Base-by-base conservation (phyloP, 2,329 filamentous ascomycete genomes). In the Diaporthe sp. region DNA sequence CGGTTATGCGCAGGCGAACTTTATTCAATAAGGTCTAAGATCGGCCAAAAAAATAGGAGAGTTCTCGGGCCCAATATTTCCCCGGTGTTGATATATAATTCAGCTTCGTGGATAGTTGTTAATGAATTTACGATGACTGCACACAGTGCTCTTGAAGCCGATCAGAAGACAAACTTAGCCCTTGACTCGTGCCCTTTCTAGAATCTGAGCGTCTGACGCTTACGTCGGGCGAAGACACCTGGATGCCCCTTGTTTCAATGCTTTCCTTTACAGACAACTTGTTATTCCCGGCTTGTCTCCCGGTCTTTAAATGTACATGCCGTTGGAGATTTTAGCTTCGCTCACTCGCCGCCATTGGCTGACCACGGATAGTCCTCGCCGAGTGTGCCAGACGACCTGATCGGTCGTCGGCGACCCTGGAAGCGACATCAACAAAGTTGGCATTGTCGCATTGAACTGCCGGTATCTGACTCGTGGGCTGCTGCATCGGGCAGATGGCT, bases 131-230 rank as follows among this genome's bases (percentile, higher is more conserved):
- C 63, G 32, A 68, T 68, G n/a, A n/a, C 9, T 68, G 25, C 32
- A 68, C 13, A 39, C n/a, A n/a, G 9, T 53, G 32, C 32, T 1
- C 9, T 30, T 39, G n/a, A 27, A n/a, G n/a, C 32, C 32, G 63
- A 68, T 68, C 63, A 66, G 22, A 35, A 51, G 30, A 66, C 44
- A 51, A 66, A 30, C 63, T 66, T 37, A 25, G 19, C n/a, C 30
- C 63, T 66, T 66, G 63, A 66, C 63, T 66, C 63, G 63, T 66
- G 63, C 44, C 25, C 32, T 66, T 51, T 66, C 63, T 66, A 50
- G 30, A 51, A 51, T 25, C 44, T 35, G 63, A 66, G 63, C n/a
- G 30, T 66, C 44, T 51, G 63, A 66, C 63, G 63, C 44, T 66
- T 32, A 51, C 13, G 61, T 32, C 63, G 4, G 4, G 17, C 47